Conservation (phyloP, 106 monocot genomes). For the Allium fistulosum region DNA sequence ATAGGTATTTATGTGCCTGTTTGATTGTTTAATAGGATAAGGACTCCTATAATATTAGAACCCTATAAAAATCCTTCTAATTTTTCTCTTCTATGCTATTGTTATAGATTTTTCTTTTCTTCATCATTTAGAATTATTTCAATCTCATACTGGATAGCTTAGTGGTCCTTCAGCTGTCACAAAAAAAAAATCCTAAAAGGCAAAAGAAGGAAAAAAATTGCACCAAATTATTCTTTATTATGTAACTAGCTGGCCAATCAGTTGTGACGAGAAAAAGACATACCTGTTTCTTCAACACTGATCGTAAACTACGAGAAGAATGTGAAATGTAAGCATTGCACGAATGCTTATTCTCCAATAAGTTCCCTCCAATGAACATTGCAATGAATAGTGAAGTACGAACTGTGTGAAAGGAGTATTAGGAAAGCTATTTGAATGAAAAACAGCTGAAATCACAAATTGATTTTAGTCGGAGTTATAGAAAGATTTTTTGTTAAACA, state of each 20-base stretch:
- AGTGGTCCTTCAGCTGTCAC: no score
- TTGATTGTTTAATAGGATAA: background rate
- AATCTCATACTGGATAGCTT: background rate
- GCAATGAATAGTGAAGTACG: constrained; percentile 68
- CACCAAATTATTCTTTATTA: no score
- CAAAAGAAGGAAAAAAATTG: no score
- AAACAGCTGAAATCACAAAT: background rate
- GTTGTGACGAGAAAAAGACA: background rate
- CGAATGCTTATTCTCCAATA: constrained; percentile 33
- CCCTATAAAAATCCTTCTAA: background rate
- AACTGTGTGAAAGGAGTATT: constrained; percentile 34
- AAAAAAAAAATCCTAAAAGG: background rate
- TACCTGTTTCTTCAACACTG: constrained; percentile 78
- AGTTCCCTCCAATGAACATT: constrained; percentile 52
- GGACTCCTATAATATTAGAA: no score
- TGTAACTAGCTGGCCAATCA: background rate
- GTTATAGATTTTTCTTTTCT: background rate
- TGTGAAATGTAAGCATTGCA: constrained; percentile 80
- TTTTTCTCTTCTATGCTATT: background rate
- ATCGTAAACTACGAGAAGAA: constrained; percentile 78
- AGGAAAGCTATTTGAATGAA: background rate
- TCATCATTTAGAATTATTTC: background rate
- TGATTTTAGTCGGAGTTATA: no score
- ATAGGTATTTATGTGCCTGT: background rate
- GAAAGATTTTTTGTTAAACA: no score